Evolutionary conservation across 306 rosid genomes (phyloP), one percentile per base, ranked within the genome.

Genomic region (Cotoneaster glaucophyllus): DNA sequence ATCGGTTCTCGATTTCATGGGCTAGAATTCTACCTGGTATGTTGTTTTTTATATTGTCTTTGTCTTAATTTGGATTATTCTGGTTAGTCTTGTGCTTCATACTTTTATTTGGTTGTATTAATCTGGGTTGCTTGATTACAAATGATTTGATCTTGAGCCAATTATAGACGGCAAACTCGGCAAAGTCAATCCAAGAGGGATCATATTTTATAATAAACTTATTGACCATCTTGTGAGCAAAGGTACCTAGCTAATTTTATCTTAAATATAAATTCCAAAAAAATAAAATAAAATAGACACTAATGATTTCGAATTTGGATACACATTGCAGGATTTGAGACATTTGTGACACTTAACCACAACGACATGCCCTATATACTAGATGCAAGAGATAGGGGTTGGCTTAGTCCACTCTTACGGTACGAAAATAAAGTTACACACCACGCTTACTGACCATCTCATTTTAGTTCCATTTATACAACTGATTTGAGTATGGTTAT

Each of bases 1-100:
- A 91, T 74, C 74, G 94, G 11, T 86, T 89, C 81, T 91, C 97
- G 15, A 89, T 91, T 80, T 86, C 93, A 8, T 89, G 95, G 95
- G 53, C 91, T 0, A 85, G 95, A 80, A 89, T 89, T 84, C 84
- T 91, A 75, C 94, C 97, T 0, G 70, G 94, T 89, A 78, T 59
- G 43, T 66, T 73, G 31, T 66, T 32, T 45, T 45, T 54, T 10
- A 26, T 22, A 2, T 34, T 24, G 13, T 37, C 64, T 32, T 29
- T 25, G 32, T 29, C 17, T 45, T 45, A 45, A 45, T 45, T 45
- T 45, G 52, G 52, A 45, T 45, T 45, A 45, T 45, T 45, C 52
- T 13, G 52, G 52, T 13, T 45, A 45, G 2, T 45, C 6, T 4
- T 45, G 52, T 45, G 18, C 52, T 45, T 45, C 52, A 4, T 13